phyloP scores from a whole-genome alignment of 345 rosid species.

The Firmiana major region DNA sequence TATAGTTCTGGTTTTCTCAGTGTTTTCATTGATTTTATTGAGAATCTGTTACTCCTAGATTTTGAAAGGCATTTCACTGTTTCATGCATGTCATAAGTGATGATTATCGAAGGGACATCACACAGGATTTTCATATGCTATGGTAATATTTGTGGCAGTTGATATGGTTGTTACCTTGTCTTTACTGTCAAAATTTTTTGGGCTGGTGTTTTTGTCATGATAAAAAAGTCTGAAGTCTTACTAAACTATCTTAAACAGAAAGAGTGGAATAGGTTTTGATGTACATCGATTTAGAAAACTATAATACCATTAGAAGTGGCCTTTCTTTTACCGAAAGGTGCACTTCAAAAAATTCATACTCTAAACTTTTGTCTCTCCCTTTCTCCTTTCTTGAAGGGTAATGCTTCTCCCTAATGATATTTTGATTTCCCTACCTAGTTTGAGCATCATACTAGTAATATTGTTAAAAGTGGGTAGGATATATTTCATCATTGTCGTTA shows the following conservation, averaged over 20 bases:
- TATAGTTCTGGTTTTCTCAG: conserved; percentile 4
- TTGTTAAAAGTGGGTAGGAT: neutral
- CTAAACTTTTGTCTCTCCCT: neutral
- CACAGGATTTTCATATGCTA: neutral
- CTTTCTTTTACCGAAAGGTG: neutral
- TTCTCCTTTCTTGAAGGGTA: neutral
- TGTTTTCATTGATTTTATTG: neutral
- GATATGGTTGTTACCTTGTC: neutral
- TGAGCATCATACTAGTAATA: neutral
- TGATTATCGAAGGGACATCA: neutral
- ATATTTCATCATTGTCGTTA: too few relatives aligned
- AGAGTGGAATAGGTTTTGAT: neutral
- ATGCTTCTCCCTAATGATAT: neutral
- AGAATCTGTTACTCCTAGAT: conserved; percentile 2
- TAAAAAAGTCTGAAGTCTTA: neutral
- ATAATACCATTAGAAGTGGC: neutral
- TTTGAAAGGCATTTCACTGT: neutral
- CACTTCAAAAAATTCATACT: neutral
- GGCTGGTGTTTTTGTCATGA: neutral
- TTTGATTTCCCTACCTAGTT: neutral
- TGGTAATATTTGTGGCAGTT: too few relatives aligned
- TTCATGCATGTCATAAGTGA: neutral
- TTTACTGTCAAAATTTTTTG: too few relatives aligned
- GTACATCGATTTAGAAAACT: neutral
- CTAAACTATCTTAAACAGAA: neutral